Conservation (phyloP, 805 yeast species). For the Barnettozyma sucrosica region DNA sequence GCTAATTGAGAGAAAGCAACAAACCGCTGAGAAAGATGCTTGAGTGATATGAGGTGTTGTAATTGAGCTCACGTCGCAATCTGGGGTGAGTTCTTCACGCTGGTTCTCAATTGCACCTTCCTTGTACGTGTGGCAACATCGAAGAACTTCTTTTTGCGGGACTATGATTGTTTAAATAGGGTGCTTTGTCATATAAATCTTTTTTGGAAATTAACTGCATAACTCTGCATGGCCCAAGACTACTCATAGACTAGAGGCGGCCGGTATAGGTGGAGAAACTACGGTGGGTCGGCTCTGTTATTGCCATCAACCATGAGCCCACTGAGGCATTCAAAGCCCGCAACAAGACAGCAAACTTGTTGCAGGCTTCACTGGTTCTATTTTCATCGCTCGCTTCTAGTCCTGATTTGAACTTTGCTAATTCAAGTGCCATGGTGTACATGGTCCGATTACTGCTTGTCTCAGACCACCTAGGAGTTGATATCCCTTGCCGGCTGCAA, state of each 20-base stretch:
- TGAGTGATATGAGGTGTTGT: background rate
- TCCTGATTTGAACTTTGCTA: background rate
- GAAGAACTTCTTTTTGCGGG: background rate
- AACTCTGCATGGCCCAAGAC: background rate
- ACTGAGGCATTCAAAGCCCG: background rate
- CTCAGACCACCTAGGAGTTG: background rate
- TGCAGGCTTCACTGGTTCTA: no score
- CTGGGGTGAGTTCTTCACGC: background rate
- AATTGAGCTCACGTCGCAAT: background rate
- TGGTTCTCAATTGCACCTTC: background rate
- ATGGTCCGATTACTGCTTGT: background rate
- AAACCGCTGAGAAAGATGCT: background rate
- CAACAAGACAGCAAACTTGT: background rate
- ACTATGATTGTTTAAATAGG: no score
- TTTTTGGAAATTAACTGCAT: background rate
- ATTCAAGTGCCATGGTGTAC: background rate
- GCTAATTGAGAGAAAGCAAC: background rate
- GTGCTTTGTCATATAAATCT: background rate
- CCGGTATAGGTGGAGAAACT: background rate
- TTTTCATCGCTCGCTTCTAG: background rate
- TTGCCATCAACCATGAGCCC: background rate
- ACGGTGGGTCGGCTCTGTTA: background rate
- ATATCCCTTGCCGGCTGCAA: background rate
- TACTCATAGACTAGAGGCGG: no score
- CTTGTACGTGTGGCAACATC: background rate